Conservation (phyloP, 306 rosid species). For the Chamaecrista fasciculata region DNA sequence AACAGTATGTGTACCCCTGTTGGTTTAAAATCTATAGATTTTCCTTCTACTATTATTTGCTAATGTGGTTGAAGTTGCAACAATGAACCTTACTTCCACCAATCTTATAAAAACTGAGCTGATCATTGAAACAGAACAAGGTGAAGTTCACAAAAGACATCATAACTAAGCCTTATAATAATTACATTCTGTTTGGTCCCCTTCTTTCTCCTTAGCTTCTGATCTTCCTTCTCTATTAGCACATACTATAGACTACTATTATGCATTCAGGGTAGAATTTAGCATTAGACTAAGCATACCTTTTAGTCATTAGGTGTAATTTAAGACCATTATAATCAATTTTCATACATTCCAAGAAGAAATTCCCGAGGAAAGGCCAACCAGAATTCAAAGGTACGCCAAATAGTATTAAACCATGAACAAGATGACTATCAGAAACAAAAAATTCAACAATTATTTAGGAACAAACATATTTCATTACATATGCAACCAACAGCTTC, state of each 20-base stretch:
- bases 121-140: neutral
- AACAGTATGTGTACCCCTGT: too few species aligned
- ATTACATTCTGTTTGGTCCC: neutral
- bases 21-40: too few species aligned
- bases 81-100: neutral
- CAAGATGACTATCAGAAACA: neutral
- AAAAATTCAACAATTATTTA: slow-evolving; percentile 14
- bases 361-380: neutral
- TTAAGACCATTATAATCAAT: neutral
- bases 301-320: neutral
- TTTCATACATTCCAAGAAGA: neutral
- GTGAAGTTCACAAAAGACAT: neutral
- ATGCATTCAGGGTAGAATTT: neutral
- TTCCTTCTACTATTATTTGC: too few species aligned
- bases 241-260: neutral
- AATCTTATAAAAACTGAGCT: neutral
- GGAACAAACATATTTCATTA: neutral
- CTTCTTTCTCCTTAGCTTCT: neutral
- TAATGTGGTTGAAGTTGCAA: too few species aligned
- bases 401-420: neutral
- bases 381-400: neutral
- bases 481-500: neutral
- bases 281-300: neutral
- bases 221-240: neutral
- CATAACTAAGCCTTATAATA: neutral